A percentile compares a stretch with the other conserved stretches of the same genome.
Evolutionary conservation across 768 basidiomycete species (phyloP).

Genomic region (Tricholoma bakamatsutake): DNA sequence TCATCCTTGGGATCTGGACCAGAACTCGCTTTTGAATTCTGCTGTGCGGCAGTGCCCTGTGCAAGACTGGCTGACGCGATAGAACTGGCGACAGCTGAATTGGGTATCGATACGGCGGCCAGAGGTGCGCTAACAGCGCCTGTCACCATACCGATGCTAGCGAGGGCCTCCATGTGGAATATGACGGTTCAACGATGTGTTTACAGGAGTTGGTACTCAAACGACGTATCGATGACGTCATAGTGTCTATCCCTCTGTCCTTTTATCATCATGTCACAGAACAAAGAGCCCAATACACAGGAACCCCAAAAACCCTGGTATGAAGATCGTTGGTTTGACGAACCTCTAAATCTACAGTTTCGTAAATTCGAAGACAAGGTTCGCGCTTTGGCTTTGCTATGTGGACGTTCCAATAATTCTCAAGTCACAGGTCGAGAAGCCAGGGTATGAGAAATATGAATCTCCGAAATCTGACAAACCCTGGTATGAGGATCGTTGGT

Average conservation of each 20-base stretch:
- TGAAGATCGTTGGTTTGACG: background rate
- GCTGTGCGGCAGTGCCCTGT: slow-evolving; percentile 20
- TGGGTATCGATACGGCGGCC: slow-evolving; percentile 20
- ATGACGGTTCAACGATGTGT: no score
- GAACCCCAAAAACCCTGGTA: background rate
- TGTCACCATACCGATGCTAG: slow-evolving; percentile 21
- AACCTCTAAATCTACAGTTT: background rate
- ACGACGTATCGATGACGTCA: background rate
- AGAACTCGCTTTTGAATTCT: slow-evolving; percentile 4
- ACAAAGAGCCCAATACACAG: background rate
- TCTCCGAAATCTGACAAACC: background rate
- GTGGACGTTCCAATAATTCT: background rate
- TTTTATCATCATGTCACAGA: background rate
- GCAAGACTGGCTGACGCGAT: background rate
- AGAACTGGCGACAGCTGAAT: slow-evolving; percentile 22
- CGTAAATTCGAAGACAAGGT: background rate
- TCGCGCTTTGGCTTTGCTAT: no score
- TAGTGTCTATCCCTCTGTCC: background rate
- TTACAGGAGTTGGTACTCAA: background rate
- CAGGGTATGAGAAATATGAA: background rate
- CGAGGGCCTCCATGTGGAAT: slow-evolving; percentile 11
- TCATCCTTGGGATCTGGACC: slow-evolving; percentile 19
- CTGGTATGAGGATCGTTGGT: background rate
- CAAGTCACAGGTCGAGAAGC: background rate
- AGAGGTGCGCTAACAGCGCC: slow-evolving; percentile 24